Conservation (phyloP, 176 grass and related monocot genomes). For the Areca catechu region DNA sequence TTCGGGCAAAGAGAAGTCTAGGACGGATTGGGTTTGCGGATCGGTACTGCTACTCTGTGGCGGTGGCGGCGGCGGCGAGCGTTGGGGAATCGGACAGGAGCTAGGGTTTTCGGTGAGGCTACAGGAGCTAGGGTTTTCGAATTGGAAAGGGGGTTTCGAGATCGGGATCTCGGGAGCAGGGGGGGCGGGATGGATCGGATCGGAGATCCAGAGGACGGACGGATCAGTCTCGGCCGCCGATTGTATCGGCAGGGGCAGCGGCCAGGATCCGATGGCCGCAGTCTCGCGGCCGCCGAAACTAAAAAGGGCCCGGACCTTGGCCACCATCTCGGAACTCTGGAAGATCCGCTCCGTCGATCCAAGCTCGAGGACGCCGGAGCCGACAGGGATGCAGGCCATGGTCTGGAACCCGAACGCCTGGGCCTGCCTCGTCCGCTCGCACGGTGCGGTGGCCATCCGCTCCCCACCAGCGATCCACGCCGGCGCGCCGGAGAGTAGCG, state of each 20-base stretch:
- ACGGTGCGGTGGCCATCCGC: neutral
- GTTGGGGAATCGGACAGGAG: neutral
- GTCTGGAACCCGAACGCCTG: neutral
- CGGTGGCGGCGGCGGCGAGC: no score
- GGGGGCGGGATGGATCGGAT: neutral
- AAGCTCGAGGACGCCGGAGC: conserved; percentile 2
- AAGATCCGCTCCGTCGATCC: neutral
- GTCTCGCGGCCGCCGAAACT: neutral
- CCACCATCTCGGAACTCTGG: neutral
- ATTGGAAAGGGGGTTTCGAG: neutral
- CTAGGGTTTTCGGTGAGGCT: neutral
- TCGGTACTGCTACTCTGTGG: no score
- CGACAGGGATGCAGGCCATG: conserved; percentile 7
- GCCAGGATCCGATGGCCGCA: neutral
- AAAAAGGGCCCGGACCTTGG: neutral
- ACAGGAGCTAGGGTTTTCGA: conserved; percentile 2
- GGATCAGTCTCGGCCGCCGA: neutral
- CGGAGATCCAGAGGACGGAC: neutral
- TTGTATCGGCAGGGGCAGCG: neutral
- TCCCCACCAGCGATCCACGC: neutral
- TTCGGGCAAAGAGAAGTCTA: no score
- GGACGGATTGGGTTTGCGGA: no score
- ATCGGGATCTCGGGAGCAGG: neutral
- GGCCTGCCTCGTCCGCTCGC: conserved; percentile 3
- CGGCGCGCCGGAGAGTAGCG: conserved; percentile 1